Evolutionary conservation across 805 yeast species (phyloP).

Genomic region (Cyberlindnera sargentensis): DNA sequence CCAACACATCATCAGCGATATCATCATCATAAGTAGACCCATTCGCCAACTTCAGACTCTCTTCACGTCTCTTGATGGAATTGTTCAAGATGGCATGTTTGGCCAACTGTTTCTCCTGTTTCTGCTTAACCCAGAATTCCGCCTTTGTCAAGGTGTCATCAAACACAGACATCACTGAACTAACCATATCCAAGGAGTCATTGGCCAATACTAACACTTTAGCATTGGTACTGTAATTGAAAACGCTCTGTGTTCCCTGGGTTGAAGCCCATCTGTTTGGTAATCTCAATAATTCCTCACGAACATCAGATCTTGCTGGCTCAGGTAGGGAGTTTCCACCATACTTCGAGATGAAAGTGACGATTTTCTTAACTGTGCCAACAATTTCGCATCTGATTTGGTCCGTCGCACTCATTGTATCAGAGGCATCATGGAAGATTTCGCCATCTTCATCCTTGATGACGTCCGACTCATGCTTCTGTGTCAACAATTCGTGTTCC

Average conservation of each 20-base stretch:
- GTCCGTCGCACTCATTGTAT: conserved; percentile 21
- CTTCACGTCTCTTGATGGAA: conserved; percentile 10
- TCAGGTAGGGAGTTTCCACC: conserved; percentile 72
- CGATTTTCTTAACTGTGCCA: conserved; percentile 82
- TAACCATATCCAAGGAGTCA: conserved; percentile 80
- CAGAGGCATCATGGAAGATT: conserved; percentile 27
- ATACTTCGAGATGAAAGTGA: conserved; percentile 76
- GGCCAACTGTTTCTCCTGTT: conserved; percentile 29
- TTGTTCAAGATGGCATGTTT: conserved; percentile 24
- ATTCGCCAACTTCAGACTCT: neutral
- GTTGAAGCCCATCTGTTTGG: conserved; percentile 65
- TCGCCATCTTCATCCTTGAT: conserved; percentile 20
- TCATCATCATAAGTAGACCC: no score
- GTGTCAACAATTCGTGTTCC: conserved; percentile 27
- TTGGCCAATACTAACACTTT: conserved; percentile 76
- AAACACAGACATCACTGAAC: conserved; percentile 74
- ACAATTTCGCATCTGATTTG: conserved; percentile 75
- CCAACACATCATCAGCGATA: no score
- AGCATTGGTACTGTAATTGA: conserved; percentile 43
- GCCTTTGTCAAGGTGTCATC: conserved; percentile 81
- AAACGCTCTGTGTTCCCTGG: conserved; percentile 13
- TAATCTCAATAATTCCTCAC: conserved; percentile 67
- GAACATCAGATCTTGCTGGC: conserved; percentile 71
- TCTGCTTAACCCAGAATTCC: conserved; percentile 68
- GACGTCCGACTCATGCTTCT: conserved; percentile 1